Evolutionary conservation across 75 land plant species (phyloP).

Genomic region (Selaginella tamariscina): DNA sequence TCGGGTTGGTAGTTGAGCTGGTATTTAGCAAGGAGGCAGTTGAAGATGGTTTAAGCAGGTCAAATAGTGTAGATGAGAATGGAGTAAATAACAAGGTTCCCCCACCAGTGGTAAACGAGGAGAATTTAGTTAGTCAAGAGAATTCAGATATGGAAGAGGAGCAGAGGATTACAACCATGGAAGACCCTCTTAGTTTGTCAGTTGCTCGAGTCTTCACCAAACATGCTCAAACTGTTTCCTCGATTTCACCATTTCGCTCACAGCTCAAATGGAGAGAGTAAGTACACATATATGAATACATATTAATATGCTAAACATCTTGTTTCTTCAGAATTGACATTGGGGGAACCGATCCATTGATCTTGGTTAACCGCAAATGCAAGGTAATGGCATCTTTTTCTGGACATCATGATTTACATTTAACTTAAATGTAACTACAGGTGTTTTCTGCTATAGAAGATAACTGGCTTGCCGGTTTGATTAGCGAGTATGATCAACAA

Average conservation of each 20-base stretch:
- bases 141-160: background rate
- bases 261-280: conserved; percentile 24
- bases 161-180: background rate
- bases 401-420: background rate
- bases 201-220: background rate
- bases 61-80: background rate
- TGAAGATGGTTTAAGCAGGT: background rate
- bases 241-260: background rate
- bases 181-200: background rate
- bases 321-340: conserved; percentile 18
- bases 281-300: background rate
- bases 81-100: background rate
- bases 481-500: conserved; percentile 35
- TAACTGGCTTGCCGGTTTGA: conserved; percentile 54
- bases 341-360: conserved; percentile 29
- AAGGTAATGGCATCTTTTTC: conserved; percentile 20
- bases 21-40: background rate
- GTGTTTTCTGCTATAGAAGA: conserved; percentile 66
- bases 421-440: conserved; percentile 18
- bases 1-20: background rate
- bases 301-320: background rate
- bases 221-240: background rate
- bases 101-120: background rate
- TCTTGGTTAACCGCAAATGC: conserved; percentile 35
- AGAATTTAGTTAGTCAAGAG: background rate